Base-by-base conservation (phyloP, 768 basidiomycete species). In the Clitopilus passeckerianus region DNA sequence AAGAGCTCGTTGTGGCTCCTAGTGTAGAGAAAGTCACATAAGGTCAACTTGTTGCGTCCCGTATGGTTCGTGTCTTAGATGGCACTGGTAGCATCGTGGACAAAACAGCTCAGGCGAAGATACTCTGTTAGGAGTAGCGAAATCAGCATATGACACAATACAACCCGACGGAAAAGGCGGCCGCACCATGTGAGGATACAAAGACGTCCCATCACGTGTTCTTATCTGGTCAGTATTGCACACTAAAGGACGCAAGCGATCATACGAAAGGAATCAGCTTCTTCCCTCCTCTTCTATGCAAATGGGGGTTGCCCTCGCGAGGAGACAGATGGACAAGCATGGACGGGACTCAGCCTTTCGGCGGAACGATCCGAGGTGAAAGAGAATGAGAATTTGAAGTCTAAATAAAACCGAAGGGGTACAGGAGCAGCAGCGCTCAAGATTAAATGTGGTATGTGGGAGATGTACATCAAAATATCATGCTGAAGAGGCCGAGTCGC, bases 401-500 rank as follows among this genome's bases (percentile, higher is more conserved):
- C 56, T 57, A 44, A 44, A 43, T 57, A 57, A 23, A 37, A 57
- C 41, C 41, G 54, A 55, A 10, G 35, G n/a, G 30, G 24, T 57
- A 59, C 56, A 46, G 33, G 43, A 56, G 57, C 35, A 54, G 30
- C 41, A 52, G 50, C 43, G 57, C 54, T 57, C 33, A 50, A 56
- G 56, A 64, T 64, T 43, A 62, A 61, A 44, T 60, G 56, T 57
- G 59, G 59, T 62, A 60, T 56, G 34, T 60, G 55, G 59, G 57
- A 57, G 61, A 56, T 30, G 43, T 53, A 63, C 55, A 55, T 56
- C 57, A 56, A 53, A 57, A 35, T 24, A 68, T 79, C 68, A 82
- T 66, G 72, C 75, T 59, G 79, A 80, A 50, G 78, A 76, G 65
- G 74, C 80, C 57, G 82, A 82, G 64, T 90, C 89, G 64, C 84